A percentile compares a stretch with the other conserved stretches of the same genome.
phyloP scores from a whole-genome alignment of 306 rosid species.

The Castanea mollissima region DNA sequence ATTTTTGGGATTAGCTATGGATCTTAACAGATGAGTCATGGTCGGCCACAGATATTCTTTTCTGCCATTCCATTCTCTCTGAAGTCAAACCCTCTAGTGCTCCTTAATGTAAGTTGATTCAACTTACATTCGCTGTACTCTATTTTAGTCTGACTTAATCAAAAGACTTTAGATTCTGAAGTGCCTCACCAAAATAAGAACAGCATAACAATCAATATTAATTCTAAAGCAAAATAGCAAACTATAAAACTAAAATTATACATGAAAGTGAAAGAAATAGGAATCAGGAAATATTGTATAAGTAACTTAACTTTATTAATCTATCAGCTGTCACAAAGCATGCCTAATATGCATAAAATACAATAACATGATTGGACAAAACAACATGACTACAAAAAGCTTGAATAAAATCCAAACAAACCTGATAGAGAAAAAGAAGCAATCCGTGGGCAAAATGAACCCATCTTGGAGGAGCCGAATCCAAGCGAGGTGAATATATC shows the following conservation, averaged over 20 bases:
- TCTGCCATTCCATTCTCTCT: too few species aligned
- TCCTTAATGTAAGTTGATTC: too few species aligned
- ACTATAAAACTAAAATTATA: background rate
- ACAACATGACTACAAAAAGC: background rate
- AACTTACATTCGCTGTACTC: too few species aligned
- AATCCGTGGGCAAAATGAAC: slow-evolving; percentile 87
- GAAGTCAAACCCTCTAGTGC: too few species aligned
- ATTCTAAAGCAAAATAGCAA: background rate
- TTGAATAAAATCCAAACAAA: slow-evolving; percentile 22
- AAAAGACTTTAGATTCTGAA: too few species aligned
- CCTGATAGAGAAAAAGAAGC: slow-evolving; percentile 95
- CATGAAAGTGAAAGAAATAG: background rate
- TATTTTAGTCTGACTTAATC: too few species aligned
- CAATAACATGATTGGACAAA: background rate
- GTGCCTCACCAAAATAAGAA: background rate
- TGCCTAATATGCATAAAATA: background rate
- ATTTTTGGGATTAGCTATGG: too few species aligned
- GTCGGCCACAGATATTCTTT: too few species aligned
- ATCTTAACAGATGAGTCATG: too few species aligned
- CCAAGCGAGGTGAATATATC: slow-evolving; percentile 85
- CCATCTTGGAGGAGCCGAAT: slow-evolving; percentile 97
- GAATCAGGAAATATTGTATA: background rate
- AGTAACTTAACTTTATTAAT: background rate
- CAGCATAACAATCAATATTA: background rate
- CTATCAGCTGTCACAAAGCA: background rate